Base-by-base conservation (phyloP, 805 yeast species). In the Cyberlindnera mrakii region DNA sequence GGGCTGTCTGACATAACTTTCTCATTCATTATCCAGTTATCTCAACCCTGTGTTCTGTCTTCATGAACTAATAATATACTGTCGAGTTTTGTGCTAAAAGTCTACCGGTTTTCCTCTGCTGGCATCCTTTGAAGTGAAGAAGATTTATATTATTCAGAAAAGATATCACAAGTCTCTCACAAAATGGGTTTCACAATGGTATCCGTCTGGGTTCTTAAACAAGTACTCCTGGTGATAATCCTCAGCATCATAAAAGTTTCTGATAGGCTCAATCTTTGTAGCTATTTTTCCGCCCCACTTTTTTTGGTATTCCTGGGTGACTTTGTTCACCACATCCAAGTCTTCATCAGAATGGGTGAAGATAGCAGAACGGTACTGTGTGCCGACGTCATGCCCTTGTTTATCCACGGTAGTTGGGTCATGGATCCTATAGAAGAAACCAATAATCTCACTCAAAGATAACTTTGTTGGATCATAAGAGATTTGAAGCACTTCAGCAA, bases 331-430 rank as follows among this genome's bases (percentile, higher is more conserved):
- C 14, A 66, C 59, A 3, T 62, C 51, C 8, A 74, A 62, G 37
- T 68, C 68, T 19, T 71, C 80, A 3, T 67, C 68, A 35, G 64
- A 55, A 54, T 80, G 84, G 8, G 82, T 70, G 64, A 80, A 87
- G 10, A 93, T 74, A 2, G 82, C 96, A 15, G 91, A 81, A 55
- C 97, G 76, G 67, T 91, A 91, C 63, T 93, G 98, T 1, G 91
- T 78, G 9, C 99, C 99, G 8, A 55, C 54, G 58, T 91, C 97
- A 16, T 86, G 85, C 3, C 99, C 99, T 64, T 93, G 98, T 2
- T 75, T 58, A 56, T 90, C 79, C 41, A 73, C 47, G 3, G 89
- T 82, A 3, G 98, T 93, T 38, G 99, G 98, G 64, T 93, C 98
- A 62, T 91, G 99, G 62, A 88, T 87, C 55, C 83, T 72, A 69